These are phyloP conservation scores for Melaleuca quinquenervia DNA, from an alignment of 345 rosid genomes.

Conservation along the genomic window DNA sequence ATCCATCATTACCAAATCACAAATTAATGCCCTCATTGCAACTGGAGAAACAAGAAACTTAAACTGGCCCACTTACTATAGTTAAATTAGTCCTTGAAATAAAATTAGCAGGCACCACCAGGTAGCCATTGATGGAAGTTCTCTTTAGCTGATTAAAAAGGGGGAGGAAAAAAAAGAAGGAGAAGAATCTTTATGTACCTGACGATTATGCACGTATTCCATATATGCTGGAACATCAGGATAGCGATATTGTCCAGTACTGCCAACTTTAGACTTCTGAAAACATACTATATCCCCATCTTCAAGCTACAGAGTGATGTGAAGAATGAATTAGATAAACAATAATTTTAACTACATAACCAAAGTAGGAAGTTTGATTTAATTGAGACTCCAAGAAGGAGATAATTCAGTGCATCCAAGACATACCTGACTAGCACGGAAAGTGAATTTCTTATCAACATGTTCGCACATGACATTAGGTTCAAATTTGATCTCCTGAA, in stretches of 20 bases:
- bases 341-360: neutral
- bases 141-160: neutral
- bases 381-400: neutral
- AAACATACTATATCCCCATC: slow-evolving; percentile 92
- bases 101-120: neutral
- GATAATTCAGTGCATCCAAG: neutral
- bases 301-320: slow-evolving; percentile 44
- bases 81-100: neutral
- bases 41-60: neutral
- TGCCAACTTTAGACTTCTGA: slow-evolving; percentile 54
- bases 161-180: slow-evolving; percentile 1
- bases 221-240: slow-evolving; percentile 75
- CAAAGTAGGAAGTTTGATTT: neutral
- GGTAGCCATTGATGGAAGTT: neutral
- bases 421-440: slow-evolving; percentile 63
- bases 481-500: slow-evolving; percentile 92
- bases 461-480: slow-evolving; percentile 83
- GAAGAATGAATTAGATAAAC: neutral
- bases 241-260: slow-evolving; percentile 42
- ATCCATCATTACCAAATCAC: neutral
- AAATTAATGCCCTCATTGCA: neutral
- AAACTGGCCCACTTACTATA: neutral
- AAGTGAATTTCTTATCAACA: slow-evolving; percentile 62
- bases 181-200: slow-evolving; percentile 24
- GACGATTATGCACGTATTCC: slow-evolving; percentile 89